Evolutionary conservation across 139 green algal genomes (phyloP).

Genomic region (Chlamydomonas sp.): DNA sequence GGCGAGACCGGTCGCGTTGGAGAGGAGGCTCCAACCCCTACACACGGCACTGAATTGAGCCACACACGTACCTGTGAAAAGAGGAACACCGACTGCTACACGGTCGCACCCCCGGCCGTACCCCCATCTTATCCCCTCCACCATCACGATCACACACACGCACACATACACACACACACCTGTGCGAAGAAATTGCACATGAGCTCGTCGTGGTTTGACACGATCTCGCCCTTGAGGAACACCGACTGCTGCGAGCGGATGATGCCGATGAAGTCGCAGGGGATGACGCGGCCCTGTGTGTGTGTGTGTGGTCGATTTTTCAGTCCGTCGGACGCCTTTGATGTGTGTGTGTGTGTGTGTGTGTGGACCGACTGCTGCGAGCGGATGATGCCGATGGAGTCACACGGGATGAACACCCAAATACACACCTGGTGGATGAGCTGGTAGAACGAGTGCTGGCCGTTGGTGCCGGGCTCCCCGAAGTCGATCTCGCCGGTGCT

Average conservation of each 20-base stretch:
- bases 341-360: too few relatives aligned
- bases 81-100: too few relatives aligned
- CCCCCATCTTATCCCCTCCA: too few relatives aligned
- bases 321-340: too few relatives aligned
- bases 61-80: too few relatives aligned
- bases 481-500: constrained; percentile 94
- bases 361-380: constrained; percentile 78
- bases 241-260: constrained; percentile 80
- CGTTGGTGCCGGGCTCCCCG: constrained; percentile 98
- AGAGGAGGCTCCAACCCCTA: too few relatives aligned
- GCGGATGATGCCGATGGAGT: constrained; percentile 96
- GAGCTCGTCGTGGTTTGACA: constrained; percentile 98
- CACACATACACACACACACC: too few relatives aligned
- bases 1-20: too few relatives aligned
- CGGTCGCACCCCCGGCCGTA: too few relatives aligned
- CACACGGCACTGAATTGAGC: too few relatives aligned
- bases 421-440: constrained; percentile 97
- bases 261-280: constrained; percentile 97
- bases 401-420: constrained; percentile 93
- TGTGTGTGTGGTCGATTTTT: too few relatives aligned
- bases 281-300: constrained; percentile 89
- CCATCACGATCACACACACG: too few relatives aligned
- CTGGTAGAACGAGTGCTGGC: constrained; percentile 99
- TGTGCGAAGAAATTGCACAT: constrained; percentile 99
- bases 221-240: constrained; percentile 87